Evolutionary conservation across 495 filamentous ascomycete species (phyloP).

Genomic region (Podospora conica): DNA sequence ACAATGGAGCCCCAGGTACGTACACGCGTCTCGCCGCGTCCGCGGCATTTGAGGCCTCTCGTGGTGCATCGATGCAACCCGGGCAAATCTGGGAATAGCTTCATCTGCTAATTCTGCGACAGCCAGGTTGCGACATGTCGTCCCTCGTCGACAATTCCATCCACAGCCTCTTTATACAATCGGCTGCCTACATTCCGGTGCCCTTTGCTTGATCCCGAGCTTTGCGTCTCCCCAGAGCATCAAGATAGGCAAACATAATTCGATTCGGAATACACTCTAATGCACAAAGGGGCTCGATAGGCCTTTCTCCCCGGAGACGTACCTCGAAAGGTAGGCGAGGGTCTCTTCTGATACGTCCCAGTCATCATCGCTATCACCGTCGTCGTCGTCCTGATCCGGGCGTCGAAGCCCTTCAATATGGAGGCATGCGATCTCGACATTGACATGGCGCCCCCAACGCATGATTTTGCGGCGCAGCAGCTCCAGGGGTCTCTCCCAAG

Average conservation of each 20-base stretch:
- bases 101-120: conserved; percentile 5
- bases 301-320: neutral
- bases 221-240: no score
- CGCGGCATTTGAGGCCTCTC: neutral
- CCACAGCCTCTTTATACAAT: no score
- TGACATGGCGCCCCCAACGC: neutral
- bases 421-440: neutral
- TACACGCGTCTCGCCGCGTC: neutral
- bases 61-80: neutral
- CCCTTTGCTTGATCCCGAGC: no score
- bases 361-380: neutral
- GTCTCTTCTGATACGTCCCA: neutral
- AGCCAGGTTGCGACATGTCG: no score
- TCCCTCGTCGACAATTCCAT: no score
- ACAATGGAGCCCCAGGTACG: neutral
- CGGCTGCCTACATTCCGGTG: no score
- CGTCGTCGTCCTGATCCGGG: neutral
- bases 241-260: no score
- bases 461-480: neutral
- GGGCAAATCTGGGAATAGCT: neutral
- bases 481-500: neutral
- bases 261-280: no score
- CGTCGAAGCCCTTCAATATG: neutral
- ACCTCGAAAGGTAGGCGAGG: neutral
- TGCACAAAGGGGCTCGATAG: no score